Evolutionary conservation across 768 basidiomycete genomes (phyloP).

Genomic region (Candolleomyces eurysporus): DNA sequence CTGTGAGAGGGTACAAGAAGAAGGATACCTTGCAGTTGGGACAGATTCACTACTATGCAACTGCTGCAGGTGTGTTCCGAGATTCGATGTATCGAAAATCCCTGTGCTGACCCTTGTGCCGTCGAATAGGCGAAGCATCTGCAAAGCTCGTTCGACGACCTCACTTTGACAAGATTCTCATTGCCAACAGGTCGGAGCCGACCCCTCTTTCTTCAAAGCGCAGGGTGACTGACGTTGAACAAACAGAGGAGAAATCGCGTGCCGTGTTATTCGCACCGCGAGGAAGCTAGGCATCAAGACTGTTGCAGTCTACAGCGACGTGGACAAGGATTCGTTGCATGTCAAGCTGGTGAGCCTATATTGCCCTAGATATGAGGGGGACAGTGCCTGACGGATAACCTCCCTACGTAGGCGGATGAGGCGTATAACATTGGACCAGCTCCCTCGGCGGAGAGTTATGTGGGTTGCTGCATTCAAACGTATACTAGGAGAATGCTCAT

Average conservation of each 20-base stretch:
- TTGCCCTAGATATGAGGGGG: neutral
- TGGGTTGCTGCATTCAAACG: conserved; percentile 35
- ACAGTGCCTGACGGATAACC: neutral
- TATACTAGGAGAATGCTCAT: neutral
- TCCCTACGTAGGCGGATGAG: conserved; percentile 61
- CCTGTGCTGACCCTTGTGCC: no score
- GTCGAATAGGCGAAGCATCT: neutral
- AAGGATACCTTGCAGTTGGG: neutral
- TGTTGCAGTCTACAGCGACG: conserved; percentile 90
- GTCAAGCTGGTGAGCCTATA: conserved; percentile 61
- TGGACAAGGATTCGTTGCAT: conserved; percentile 78
- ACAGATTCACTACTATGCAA: neutral
- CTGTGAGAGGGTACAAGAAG: neutral
- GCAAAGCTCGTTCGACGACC: conserved; percentile 27
- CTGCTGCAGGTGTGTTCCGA: neutral
- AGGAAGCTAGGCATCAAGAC: conserved; percentile 86
- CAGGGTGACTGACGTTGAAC: neutral
- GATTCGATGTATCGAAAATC: neutral
- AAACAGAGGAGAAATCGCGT: conserved; percentile 89
- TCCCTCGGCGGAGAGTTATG: conserved; percentile 85
- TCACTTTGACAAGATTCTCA: conserved; percentile 87
- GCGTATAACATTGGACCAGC: conserved; percentile 95
- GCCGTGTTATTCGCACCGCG: conserved; percentile 90
- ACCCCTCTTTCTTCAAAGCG: neutral
- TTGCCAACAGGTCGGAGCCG: conserved; percentile 74